These are phyloP conservation scores for Pinus tabuliformis DNA, from an alignment of 75 land plant species.

Conservation along the genomic window DNA sequence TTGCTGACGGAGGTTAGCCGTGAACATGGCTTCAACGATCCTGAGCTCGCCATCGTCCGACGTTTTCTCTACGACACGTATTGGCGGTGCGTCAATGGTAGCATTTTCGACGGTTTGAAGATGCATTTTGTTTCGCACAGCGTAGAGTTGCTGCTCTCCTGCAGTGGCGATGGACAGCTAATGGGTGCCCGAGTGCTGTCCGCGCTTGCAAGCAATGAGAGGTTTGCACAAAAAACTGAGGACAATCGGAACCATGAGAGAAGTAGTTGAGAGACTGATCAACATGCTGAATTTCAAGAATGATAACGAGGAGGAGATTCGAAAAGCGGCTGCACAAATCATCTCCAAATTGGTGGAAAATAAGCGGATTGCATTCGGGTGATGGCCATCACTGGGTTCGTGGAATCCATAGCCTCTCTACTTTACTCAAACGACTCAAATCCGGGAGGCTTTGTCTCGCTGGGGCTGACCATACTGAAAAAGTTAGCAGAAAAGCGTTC, in stretches of 20 bases:
- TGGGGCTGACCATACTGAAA: too few relatives aligned
- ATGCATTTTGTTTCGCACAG: constrained; percentile 79
- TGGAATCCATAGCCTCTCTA: constrained; percentile 71
- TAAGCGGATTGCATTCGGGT: constrained; percentile 43
- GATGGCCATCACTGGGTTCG: constrained; percentile 51
- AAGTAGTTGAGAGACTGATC: constrained; percentile 61
- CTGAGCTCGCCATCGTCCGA: constrained; percentile 30
- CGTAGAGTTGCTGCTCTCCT: constrained; percentile 43
- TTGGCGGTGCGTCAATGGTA: constrained; percentile 59
- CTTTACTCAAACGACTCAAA: constrained; percentile 11
- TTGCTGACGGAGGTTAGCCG: constrained; percentile 49
- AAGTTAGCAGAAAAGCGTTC: too few relatives aligned
- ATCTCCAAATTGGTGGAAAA: constrained; percentile 46
- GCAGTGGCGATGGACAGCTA: constrained; percentile 44
- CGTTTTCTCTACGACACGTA: constrained; percentile 85
- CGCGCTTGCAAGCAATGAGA: constrained; percentile 23
- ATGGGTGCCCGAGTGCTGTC: constrained; percentile 54
- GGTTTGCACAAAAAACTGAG: constrained; percentile 56
- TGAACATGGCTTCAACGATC: constrained; percentile 30
- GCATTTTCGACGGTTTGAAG: constrained; percentile 81
- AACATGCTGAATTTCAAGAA: constrained; percentile 90
- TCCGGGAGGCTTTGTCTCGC: too few relatives aligned
- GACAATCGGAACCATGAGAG: constrained; percentile 57
- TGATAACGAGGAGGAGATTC: constrained; percentile 52
- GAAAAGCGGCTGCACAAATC: constrained; percentile 53